Evolutionary conservation across 2,329 filamentous ascomycete species (phyloP).

Genomic region (Phyllosticta capitalensis): DNA sequence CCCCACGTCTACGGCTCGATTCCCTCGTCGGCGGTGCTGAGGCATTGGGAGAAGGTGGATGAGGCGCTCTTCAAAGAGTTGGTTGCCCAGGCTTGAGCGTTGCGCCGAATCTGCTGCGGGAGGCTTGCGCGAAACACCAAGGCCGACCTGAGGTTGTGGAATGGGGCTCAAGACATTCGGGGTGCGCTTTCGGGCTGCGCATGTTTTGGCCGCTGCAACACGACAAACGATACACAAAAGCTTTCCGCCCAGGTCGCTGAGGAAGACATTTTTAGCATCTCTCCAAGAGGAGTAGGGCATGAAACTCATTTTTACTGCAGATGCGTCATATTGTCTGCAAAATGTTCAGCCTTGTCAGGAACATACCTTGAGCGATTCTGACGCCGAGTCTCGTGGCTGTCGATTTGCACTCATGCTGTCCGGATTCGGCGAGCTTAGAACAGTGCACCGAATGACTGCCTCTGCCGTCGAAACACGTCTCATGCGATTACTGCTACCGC

Average conservation of each 20-base stretch:
- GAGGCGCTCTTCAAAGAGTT: neutral
- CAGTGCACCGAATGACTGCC: neutral
- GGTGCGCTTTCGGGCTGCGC: no score
- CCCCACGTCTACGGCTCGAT: constrained; percentile 11
- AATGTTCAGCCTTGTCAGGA: no score
- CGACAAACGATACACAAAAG: no score
- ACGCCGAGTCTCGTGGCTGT: neutral
- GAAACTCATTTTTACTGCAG: no score
- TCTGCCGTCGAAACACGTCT: neutral
- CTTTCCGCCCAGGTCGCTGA: no score
- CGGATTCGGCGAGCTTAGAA: neutral
- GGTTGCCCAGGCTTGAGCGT: neutral
- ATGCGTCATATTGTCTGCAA: no score
- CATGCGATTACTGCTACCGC: neutral
- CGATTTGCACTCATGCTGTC: neutral
- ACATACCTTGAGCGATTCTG: neutral
- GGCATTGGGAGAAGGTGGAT: neutral
- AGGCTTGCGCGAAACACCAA: no score
- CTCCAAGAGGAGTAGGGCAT: no score
- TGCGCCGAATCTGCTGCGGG: neutral
- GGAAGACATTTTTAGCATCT: no score
- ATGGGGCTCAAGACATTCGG: no score
- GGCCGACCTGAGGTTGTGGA: no score
- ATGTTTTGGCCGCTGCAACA: no score
- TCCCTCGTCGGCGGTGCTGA: neutral